Evolutionary conservation across 148 eudicot genomes (phyloP).

Genomic region (Polygonum aviculare): DNA sequence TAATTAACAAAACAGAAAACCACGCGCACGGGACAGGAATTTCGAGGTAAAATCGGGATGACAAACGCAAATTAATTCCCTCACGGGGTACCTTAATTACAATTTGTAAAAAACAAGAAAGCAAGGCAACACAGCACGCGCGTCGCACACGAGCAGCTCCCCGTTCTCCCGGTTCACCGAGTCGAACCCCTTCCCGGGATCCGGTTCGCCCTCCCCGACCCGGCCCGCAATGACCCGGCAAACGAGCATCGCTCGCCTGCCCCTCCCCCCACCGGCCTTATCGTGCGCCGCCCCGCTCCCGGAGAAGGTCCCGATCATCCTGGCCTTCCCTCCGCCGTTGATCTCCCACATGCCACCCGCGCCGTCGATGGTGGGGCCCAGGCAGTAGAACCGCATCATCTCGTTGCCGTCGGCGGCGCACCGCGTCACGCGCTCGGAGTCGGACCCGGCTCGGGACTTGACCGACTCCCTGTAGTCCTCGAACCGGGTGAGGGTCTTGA

Average conservation of each 20-base stretch:
- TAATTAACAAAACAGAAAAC: not conserved
- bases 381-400: slow-evolving; percentile 81
- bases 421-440: slow-evolving; percentile 16
- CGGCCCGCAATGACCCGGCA: slow-evolving; percentile 97
- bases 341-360: slow-evolving; percentile 37
- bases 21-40: not conserved
- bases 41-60: not conserved
- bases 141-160: slow-evolving; percentile 78
- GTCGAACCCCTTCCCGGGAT: slow-evolving; percentile 27
- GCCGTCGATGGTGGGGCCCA: slow-evolving; percentile 43
- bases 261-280: slow-evolving; percentile 62
- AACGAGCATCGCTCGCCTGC: slow-evolving; percentile 68
- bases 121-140: slow-evolving; percentile 89
- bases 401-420: slow-evolving; percentile 94
- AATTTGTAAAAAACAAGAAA: slow-evolving; percentile 79
- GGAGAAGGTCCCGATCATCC: slow-evolving; percentile 46
- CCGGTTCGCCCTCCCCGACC: slow-evolving; percentile 16
- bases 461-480: slow-evolving; percentile 69
- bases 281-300: slow-evolving; percentile 85
- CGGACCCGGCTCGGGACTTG: slow-evolving; percentile 29
- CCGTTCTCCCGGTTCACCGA: slow-evolving; percentile 51
- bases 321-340: slow-evolving; percentile 30
- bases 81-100: slow-evolving; percentile 21
- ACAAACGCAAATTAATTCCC: not conserved
- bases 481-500: slow-evolving; percentile 46